A percentile compares a stretch with the other conserved stretches of the same genome.
Conservation (phyloP, 495 filamentous ascomycete species). For the Jackrogersella multiformis region DNA sequence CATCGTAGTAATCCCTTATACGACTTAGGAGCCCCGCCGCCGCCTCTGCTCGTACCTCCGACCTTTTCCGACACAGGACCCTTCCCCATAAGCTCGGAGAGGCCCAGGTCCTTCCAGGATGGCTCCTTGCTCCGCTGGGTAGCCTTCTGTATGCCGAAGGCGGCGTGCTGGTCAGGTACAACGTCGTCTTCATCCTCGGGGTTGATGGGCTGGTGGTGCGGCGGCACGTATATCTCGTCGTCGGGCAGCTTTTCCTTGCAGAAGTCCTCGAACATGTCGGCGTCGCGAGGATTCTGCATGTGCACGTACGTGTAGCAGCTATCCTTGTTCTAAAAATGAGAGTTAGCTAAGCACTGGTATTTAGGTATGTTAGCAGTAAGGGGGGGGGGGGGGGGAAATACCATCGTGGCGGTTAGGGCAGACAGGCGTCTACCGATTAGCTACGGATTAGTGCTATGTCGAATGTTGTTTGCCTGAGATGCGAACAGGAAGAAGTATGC, state of each 20-base stretch:
- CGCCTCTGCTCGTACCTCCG: constrained; percentile 7
- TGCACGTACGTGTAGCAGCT: constrained; percentile 86
- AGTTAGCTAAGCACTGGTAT: background rate
- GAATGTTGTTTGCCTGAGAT: background rate
- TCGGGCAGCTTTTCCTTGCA: constrained; percentile 71
- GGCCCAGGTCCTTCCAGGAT: constrained; percentile 86
- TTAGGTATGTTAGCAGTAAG: background rate
- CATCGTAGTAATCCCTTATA: constrained; percentile 59
- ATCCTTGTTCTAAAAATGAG: constrained; percentile 78
- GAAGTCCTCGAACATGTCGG: constrained; percentile 94
- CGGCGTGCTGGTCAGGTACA: constrained; percentile 95
- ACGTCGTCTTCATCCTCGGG: constrained; percentile 99
- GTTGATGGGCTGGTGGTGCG: constrained; percentile 90
- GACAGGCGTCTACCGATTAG: too few relatives aligned
- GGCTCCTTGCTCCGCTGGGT: constrained; percentile 75
- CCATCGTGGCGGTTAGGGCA: constrained; percentile 11
- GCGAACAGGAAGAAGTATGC: background rate
- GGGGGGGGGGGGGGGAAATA: background rate
- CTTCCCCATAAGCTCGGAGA: constrained; percentile 73
- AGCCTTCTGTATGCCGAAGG: constrained; percentile 92
- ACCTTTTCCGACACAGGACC: constrained; percentile 53
- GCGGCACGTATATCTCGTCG: constrained; percentile 87
- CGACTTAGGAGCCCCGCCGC: constrained; percentile 7
- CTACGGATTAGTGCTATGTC: too few relatives aligned
- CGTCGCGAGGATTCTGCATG: constrained; percentile 79